These are phyloP conservation scores for Pyrenochaeta sp. DNA, from an alignment of 2,329 filamentous ascomycete species.

Conservation along the genomic window DNA sequence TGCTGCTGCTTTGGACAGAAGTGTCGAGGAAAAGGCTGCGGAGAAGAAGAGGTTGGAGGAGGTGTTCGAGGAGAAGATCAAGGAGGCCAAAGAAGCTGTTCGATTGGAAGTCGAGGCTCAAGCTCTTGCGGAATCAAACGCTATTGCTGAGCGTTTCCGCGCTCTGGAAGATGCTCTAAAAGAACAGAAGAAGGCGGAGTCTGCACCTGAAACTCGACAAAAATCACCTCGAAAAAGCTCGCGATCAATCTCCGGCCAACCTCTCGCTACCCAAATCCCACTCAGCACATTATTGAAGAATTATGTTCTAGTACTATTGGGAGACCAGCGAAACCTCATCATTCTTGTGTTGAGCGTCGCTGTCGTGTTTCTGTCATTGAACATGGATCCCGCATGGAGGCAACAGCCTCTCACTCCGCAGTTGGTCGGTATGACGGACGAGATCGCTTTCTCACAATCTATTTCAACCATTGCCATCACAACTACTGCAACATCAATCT, in stretches of 20 bases:
- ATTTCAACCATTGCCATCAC: conserved; percentile 28
- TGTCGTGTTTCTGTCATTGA: conserved; percentile 52
- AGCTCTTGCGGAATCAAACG: conserved; percentile 35
- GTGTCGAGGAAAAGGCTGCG: conserved; percentile 37
- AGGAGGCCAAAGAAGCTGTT: conserved; percentile 44
- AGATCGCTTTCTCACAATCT: conserved; percentile 1
- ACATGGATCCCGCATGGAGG: conserved; percentile 20
- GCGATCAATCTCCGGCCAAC: conserved; percentile 15
- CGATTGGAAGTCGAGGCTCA: conserved; percentile 43
- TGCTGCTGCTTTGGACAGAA: conserved; percentile 33
- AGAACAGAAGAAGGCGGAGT: conserved; percentile 21
- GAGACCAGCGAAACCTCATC: conserved; percentile 63
- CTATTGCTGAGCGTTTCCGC: conserved; percentile 40
- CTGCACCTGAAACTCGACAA: conserved; percentile 11
- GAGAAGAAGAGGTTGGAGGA: conserved; percentile 40
- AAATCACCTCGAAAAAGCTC: neutral
- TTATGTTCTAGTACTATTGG: conserved; percentile 61
- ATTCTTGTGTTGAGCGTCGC: conserved; percentile 57
- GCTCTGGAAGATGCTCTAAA: conserved; percentile 39
- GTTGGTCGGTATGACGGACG: conserved; percentile 10
- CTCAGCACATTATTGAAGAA: conserved; percentile 62
- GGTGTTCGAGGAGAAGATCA: conserved; percentile 35
- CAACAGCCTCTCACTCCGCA: conserved; percentile 12
- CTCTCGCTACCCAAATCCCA: conserved; percentile 55
- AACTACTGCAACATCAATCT: conserved; percentile 33